phyloP scores from a whole-genome alignment of 129 eudicot species.

The Rutidosis leptorrhynchoides region DNA sequence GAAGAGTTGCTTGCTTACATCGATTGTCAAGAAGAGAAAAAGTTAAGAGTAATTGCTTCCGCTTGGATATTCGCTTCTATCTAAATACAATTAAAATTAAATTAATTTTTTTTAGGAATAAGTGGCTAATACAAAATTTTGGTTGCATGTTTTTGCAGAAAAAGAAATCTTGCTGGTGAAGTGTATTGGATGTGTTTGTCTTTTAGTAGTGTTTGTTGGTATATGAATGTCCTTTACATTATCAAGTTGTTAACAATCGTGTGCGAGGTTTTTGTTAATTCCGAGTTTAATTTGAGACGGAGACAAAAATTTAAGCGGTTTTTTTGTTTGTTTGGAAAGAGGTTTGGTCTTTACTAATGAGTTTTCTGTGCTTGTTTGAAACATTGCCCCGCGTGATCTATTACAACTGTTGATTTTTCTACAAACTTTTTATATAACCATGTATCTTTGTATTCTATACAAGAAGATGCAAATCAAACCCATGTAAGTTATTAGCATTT shows the following conservation, averaged over 20 bases:
- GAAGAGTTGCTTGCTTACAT: slow-evolving; percentile 92
- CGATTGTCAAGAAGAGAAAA: slow-evolving; percentile 77
- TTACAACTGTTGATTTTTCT: too few relatives aligned
- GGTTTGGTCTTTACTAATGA: neutral
- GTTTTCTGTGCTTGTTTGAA: slow-evolving; percentile 12
- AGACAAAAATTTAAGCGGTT: neutral
- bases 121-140: slow-evolving; percentile 18
- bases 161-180: slow-evolving; percentile 91
- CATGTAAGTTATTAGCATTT: neutral
- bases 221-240: neutral
- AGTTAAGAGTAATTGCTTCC: slow-evolving; percentile 48
- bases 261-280: slow-evolving; percentile 28
- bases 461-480: neutral
- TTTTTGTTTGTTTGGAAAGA: slow-evolving; percentile 14
- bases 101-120: neutral
- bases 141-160: slow-evolving; percentile 51
- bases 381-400: neutral
- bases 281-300: slow-evolving; percentile 22
- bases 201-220: slow-evolving; percentile 12
- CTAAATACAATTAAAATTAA: too few relatives aligned
- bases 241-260: neutral
- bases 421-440: neutral
- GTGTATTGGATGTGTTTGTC: slow-evolving; percentile 2
- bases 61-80: neutral
- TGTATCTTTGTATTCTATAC: neutral